phyloP scores from a whole-genome alignment of 1,139 yeast species.

The Hemisphaericaspora subhashii region DNA sequence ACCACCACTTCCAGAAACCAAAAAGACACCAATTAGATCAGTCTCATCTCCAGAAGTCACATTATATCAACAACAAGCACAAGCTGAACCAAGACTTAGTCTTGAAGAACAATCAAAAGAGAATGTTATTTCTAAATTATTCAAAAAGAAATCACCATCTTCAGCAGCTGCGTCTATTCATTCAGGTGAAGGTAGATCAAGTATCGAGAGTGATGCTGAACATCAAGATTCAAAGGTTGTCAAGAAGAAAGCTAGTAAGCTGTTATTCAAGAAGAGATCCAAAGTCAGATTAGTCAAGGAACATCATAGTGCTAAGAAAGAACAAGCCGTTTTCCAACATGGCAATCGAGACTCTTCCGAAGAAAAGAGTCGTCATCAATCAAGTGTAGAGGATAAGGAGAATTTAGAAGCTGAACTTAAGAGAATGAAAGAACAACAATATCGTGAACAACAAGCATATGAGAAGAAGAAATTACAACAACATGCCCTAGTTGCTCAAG shows the following conservation, averaged over 20 bases:
- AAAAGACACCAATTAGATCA: slow-evolving; percentile 27
- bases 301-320: slow-evolving; percentile 5
- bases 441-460: slow-evolving; percentile 8
- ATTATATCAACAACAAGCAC: background rate
- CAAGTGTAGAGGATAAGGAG: slow-evolving; percentile 13
- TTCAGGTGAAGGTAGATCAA: slow-evolving; percentile 23
- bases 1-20: slow-evolving; percentile 23
- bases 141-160: slow-evolving; percentile 39
- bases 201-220: slow-evolving; percentile 34
- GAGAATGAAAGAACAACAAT: slow-evolving; percentile 2
- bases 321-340: slow-evolving; percentile 1
- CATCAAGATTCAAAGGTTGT: slow-evolving; percentile 20
- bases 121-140: slow-evolving; percentile 44
- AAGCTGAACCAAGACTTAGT: background rate
- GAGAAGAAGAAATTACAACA: slow-evolving; percentile 6
- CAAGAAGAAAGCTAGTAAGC: slow-evolving; percentile 23
- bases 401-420: slow-evolving; percentile 5
- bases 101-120: slow-evolving; percentile 22
- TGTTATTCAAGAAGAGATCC: slow-evolving; percentile 13
- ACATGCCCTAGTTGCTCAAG: slow-evolving; percentile 1
- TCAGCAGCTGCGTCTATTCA: slow-evolving; percentile 8
- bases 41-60: slow-evolving; percentile 34
- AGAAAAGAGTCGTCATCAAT: slow-evolving; percentile 3
- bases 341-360: background rate
- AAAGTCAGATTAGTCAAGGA: slow-evolving; percentile 11